Evolutionary conservation across 2,329 filamentous ascomycete species (phyloP), one percentile per base, ranked within the genome.

Genomic region (Pseudogymnoascus sp.): DNA sequence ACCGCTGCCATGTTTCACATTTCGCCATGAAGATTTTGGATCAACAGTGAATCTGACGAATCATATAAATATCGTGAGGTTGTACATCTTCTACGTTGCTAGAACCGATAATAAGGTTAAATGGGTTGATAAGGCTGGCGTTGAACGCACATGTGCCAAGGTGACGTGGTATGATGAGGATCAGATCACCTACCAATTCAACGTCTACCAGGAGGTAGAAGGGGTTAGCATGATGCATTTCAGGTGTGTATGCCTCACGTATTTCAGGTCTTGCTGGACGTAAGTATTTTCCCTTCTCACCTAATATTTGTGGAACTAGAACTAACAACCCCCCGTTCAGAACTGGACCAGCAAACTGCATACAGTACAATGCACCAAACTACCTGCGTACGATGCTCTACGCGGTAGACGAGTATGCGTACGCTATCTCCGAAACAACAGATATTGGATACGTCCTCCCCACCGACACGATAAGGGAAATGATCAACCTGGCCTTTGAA

Each of bases 341-440:
- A 47, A 47, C 42, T 5, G 42, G 42, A 8, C 42, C 42, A 6
- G 6, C 6, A 3, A 21, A 21, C 11, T 47, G 42, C 42, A 13
- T 47, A 6, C 21, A 26, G n/a, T 47, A 11, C 11, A 7, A 3
- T 6, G 42, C 21, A 2, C 42, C 42, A 6, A 26, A 10, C 42
- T 26, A 26, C 42, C 6, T 47, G 10, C 2, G 6, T 13, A 44
- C 14, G 19, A 44, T 44, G 40, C 1, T 14, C 2, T 1, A 8
- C 2, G 4, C 7, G 1, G 6, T 47, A 13, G 1, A 6, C 1
- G 13, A 24, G 13, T 11, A 47, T 13, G 3, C 1, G 6, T 0
- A 1, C 6, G 21, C 1, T 21, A 6, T 8, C 21, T 7, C 6
- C 6, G 42, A 47, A 26, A 26, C 21, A 13, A 47, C 13, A 24